Base-by-base conservation (phyloP, 768 basidiomycete genomes). In the Rhodosporidiobolus odoratus region DNA sequence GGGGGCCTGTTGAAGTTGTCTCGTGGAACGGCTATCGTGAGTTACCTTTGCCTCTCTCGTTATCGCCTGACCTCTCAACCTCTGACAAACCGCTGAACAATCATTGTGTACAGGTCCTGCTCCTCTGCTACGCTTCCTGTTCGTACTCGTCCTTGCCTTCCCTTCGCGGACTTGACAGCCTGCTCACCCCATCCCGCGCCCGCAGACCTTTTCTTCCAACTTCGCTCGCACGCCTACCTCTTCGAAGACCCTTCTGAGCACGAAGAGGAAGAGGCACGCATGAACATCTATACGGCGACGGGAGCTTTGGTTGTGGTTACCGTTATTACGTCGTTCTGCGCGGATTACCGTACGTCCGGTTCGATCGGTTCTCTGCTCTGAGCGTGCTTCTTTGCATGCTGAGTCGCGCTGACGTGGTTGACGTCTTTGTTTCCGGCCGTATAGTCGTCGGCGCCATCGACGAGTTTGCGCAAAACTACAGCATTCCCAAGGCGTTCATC, bases 371-470 rank as follows among this genome's bases (percentile, higher is more conserved):
- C 12, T 43, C 12, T 21, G 12, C 23, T 7, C 40, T 45, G 12
- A 25, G 38, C 4, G 8, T 56, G 37, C 45, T 27, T 16, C 41
- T 3, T n/a, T 25, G 27, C 15, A 23, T 15, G n/a, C n/a, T n/a
- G n/a, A n/a, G n/a, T n/a, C n/a, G n/a, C n/a, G n/a, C n/a, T n/a
- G n/a, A 52, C 23, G 47, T 53, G 21, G 34, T 62, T 52, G 30
- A 32, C 7, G 50, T 34, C 71, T 65, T 30, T 65, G 56, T 48
- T 41, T 43, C 32, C 17, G 53, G n/a, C 34, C 38, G 41, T 62
- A 0, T 62, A 91, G 90, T 92, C 79, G 92, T 95, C 45, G 89
- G 88, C 4, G 91, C 90, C 6, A 95, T 96, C 72, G 93, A 95
- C 78, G 92, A 94, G 78, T 91, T 90, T 34, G 91, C 92, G 4